A percentile compares a stretch with the other conserved stretches of the same genome.
Conservation (phyloP, 1,139 yeast species). For the Candida freyschussii region DNA sequence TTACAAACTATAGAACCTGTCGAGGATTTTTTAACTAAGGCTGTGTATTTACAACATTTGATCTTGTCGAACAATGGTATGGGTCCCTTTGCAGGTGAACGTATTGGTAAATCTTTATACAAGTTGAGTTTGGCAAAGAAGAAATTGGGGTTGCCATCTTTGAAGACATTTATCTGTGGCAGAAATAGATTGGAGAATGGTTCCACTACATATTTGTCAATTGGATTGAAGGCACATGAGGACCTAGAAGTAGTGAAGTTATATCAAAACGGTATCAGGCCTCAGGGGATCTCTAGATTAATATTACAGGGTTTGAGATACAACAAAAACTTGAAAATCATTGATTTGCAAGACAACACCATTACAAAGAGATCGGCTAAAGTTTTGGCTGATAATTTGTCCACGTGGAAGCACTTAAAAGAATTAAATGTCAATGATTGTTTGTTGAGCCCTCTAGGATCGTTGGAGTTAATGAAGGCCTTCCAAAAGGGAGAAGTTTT, state of each 20-base stretch:
- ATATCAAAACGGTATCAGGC: conserved; percentile 96
- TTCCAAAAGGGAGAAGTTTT: conserved; percentile 36
- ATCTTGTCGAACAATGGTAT: conserved; percentile 91
- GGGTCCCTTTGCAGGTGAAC: conserved; percentile 96
- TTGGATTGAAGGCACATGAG: conserved; percentile 69
- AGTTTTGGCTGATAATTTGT: conserved; percentile 59
- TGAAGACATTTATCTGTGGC: conserved; percentile 89
- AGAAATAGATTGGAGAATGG: conserved; percentile 96
- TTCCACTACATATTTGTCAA: conserved; percentile 69
- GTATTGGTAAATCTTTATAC: conserved; percentile 83
- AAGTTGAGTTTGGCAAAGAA: conserved; percentile 64
- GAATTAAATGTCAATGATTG: conserved; percentile 91
- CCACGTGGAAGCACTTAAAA: conserved; percentile 50
- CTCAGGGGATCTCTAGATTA: conserved; percentile 78
- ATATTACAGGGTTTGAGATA: conserved; percentile 65
- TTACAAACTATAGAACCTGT: conserved; percentile 90
- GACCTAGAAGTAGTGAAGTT: conserved; percentile 68
- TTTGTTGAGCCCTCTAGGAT: conserved; percentile 74
- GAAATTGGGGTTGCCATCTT: conserved; percentile 37
- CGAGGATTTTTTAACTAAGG: conserved; percentile 70
- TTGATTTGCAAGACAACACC: conserved; percentile 94
- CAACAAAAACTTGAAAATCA: conserved; percentile 55
- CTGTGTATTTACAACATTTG: conserved; percentile 76
- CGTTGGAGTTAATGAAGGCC: conserved; percentile 47
- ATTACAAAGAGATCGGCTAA: conserved; percentile 79